A percentile compares a stretch with the other conserved stretches of the same genome.
phyloP scores from a whole-genome alignment of 345 rosid species.

The Capsella bursapastoris region DNA sequence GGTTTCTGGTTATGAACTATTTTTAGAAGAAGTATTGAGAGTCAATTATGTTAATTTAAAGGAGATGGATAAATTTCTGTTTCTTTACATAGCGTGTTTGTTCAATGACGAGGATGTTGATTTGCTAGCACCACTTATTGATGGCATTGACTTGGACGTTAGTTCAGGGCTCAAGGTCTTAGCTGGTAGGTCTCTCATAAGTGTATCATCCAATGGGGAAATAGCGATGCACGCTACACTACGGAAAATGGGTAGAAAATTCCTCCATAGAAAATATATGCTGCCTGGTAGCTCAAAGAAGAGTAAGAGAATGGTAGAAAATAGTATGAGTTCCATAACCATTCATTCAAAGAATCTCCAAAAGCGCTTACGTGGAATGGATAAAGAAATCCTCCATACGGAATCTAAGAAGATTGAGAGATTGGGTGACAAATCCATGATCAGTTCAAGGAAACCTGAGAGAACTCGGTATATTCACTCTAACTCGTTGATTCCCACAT shows the following conservation, averaged over 20 bases:
- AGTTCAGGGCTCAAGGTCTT: slow-evolving; percentile 1
- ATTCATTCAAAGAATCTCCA: no score
- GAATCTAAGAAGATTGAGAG: no score
- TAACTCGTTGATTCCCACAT: neutral
- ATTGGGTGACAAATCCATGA: no score
- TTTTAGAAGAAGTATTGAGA: slow-evolving; percentile 15
- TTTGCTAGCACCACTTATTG: neutral
- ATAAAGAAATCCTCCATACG: no score
- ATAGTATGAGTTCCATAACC: no score
- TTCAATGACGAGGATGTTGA: slow-evolving; percentile 21
- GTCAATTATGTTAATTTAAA: neutral
- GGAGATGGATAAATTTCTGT: neutral
- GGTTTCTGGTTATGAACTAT: neutral
- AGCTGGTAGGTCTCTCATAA: slow-evolving; percentile 18
- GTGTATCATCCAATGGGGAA: neutral
- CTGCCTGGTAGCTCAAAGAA: neutral
- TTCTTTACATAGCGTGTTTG: slow-evolving; percentile 1
- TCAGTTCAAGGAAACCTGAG: neutral
- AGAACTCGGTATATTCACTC: neutral
- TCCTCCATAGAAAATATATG: neutral
- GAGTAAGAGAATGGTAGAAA: neutral
- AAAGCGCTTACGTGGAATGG: no score
- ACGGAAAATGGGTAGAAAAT: neutral
- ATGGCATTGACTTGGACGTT: neutral
- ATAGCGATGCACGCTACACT: neutral